phyloP scores from a whole-genome alignment of 2,329 filamentous ascomycete species.

The Fusarium metavorans region DNA sequence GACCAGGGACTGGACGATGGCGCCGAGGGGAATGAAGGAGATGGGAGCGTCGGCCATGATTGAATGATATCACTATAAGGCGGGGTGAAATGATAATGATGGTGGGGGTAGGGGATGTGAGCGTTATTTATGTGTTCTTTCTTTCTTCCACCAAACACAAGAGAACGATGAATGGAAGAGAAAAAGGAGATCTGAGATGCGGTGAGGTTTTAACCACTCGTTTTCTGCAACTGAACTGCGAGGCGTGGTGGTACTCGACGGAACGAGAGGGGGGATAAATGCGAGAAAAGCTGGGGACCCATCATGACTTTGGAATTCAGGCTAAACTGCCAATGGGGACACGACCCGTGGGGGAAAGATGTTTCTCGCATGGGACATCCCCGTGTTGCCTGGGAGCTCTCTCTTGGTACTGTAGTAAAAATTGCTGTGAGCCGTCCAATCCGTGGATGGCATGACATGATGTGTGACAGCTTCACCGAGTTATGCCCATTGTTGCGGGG shows the following conservation, averaged over 20 bases:
- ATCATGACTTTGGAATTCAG: conserved; percentile 43
- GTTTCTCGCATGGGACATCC: conserved; percentile 3
- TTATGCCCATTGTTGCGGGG: conserved; percentile 32
- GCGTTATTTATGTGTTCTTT: conserved; percentile 20
- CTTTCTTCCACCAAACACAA: not conserved
- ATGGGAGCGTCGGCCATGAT: conserved; percentile 63
- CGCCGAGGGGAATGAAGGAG: conserved; percentile 79
- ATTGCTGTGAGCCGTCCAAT: not conserved
- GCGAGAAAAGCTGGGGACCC: conserved; percentile 33
- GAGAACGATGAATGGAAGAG: not conserved
- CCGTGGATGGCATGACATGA: conserved; percentile 3
- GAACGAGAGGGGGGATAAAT: conserved; percentile 36
- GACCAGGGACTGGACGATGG: conserved; percentile 83
- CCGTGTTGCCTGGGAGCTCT: not conserved
- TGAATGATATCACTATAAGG: conserved; percentile 20
- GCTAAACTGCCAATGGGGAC: conserved; percentile 40
- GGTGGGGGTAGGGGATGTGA: conserved; percentile 6
- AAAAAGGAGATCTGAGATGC: conserved; percentile 19
- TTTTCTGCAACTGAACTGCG: conserved; percentile 8
- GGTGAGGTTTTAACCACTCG: conserved; percentile 31
- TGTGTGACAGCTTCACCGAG: conserved; percentile 28
- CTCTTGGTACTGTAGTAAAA: not conserved
- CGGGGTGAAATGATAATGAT: not conserved
- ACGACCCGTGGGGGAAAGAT: conserved; percentile 10
- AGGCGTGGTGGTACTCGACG: not conserved